Evolutionary conservation across 768 basidiomycete species (phyloP).

Genomic region (Lactarius vividus): DNA sequence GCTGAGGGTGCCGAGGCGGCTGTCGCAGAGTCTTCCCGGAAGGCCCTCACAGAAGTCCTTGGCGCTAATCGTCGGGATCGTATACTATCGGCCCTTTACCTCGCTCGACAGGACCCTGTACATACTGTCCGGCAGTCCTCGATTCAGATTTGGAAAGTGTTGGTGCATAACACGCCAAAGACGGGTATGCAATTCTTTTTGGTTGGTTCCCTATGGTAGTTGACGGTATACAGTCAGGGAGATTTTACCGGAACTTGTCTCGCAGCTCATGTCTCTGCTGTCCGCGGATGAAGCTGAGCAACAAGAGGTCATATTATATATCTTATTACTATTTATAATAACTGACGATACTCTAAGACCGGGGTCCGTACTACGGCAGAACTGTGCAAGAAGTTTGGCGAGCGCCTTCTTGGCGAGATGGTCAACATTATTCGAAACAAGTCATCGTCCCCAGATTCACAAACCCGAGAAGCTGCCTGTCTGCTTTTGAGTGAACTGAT

Average conservation of each 20-base stretch:
- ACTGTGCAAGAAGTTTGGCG: constrained; percentile 93
- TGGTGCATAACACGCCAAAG: constrained; percentile 90
- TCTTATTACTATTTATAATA: background rate
- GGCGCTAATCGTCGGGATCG: constrained; percentile 87
- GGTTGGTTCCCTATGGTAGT: background rate
- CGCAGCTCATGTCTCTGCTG: constrained; percentile 73
- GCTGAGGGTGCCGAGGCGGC: constrained; percentile 67
- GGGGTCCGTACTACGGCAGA: constrained; percentile 86
- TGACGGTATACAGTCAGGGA: constrained; percentile 63
- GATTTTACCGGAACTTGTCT: constrained; percentile 81
- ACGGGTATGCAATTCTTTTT: constrained; percentile 57
- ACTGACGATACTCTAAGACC: constrained; percentile 48
- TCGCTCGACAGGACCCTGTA: constrained; percentile 92
- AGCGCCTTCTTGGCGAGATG: constrained; percentile 82
- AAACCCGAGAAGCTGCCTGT: constrained; percentile 81
- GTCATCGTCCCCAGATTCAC: constrained; percentile 57
- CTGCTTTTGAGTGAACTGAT: constrained; percentile 85
- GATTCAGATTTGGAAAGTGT: constrained; percentile 96
- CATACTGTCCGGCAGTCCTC: constrained; percentile 86
- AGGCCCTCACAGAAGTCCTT: constrained; percentile 83
- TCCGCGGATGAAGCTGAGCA: constrained; percentile 81
- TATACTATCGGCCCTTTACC: constrained; percentile 85
- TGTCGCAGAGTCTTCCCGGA: constrained; percentile 75
- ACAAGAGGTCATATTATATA: constrained; percentile 61
- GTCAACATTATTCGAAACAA: constrained; percentile 72